Conservation (phyloP, 768 basidiomycete genomes). For the Auriscalpium microsporum region DNA sequence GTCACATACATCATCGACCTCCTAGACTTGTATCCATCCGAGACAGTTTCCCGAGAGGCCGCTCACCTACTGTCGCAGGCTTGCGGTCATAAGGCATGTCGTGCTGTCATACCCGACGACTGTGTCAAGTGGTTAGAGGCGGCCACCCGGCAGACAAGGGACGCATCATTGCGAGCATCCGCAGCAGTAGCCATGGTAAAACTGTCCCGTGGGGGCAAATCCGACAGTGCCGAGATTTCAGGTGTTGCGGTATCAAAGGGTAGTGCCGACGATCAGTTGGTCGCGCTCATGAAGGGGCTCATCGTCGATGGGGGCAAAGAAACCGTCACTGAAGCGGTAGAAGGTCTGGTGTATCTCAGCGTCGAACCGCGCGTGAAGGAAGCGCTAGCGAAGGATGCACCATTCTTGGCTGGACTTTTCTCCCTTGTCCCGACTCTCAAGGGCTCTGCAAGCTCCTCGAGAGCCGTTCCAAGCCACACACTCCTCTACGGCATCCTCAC, state of each 20-base stretch:
- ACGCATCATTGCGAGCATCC: conserved; percentile 44
- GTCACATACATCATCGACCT: conserved; percentile 59
- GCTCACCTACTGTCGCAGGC: conserved; percentile 74
- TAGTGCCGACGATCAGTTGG: conserved; percentile 2
- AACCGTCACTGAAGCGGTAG: conserved; percentile 57
- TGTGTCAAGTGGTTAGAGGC: conserved; percentile 59
- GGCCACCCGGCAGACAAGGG: conserved; percentile 39
- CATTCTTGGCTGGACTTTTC: conserved; percentile 43
- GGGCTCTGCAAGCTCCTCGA: conserved; percentile 6
- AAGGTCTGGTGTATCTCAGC: conserved; percentile 75
- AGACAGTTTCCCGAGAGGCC: conserved; percentile 45
- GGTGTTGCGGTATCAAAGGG: conserved; percentile 7
- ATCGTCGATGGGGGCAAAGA: conserved; percentile 11
- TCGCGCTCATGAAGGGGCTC: conserved; percentile 23
- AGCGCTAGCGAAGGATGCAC: conserved; percentile 38
- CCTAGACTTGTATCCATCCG: conserved; percentile 52
- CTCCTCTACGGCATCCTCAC: conserved; percentile 71
- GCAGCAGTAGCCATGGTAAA: conserved; percentile 76
- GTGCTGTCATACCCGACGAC: conserved; percentile 49
- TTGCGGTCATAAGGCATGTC: conserved; percentile 63
- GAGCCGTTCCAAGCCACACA: conserved; percentile 33
- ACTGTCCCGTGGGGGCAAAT: conserved; percentile 47
- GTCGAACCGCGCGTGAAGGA: conserved; percentile 53
- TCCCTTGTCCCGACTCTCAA: conserved; percentile 18
- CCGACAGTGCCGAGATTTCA: conserved; percentile 33